phyloP scores from a whole-genome alignment of 2,329 filamentous ascomycete species.

The Xylaria multiplex region DNA sequence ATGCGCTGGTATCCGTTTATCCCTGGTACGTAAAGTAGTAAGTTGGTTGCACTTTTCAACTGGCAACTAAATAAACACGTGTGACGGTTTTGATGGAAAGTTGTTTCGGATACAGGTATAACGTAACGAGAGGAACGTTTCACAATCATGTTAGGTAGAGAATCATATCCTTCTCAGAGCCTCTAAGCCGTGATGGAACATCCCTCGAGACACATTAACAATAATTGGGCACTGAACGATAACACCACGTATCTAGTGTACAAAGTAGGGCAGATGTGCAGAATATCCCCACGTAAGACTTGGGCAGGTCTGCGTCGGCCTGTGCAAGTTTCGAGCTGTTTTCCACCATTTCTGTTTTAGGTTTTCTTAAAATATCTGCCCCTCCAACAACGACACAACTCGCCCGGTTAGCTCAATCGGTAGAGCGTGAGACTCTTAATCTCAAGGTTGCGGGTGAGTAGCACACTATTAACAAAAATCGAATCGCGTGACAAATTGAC shows the following conservation, averaged over 20 bases:
- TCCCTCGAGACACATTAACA: not conserved
- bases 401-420: constrained; percentile 73
- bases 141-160: not conserved
- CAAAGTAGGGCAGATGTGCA: not conserved
- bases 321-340: not conserved
- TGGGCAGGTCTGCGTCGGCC: constrained; percentile 12
- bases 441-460: constrained; percentile 49
- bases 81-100: not conserved
- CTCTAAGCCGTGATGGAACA: not conserved
- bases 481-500: not conserved
- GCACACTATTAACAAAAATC: constrained; percentile 6
- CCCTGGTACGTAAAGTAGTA: not conserved
- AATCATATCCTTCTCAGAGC: no score
- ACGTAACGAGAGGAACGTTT: not conserved
- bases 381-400: not conserved
- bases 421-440: constrained; percentile 78
- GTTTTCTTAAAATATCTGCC: not conserved
- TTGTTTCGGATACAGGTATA: not conserved
- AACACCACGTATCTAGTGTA: not conserved
- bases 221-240: not conserved
- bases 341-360: not conserved
- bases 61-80: not conserved
- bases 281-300: constrained; percentile 3
- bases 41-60: not conserved
- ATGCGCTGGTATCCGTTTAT: not conserved